Evolutionary conservation across 225 moss, liverwort and hornwort species (phyloP), one percentile per base, ranked within the genome.

Genomic region (Pleurozium schreberi): DNA sequence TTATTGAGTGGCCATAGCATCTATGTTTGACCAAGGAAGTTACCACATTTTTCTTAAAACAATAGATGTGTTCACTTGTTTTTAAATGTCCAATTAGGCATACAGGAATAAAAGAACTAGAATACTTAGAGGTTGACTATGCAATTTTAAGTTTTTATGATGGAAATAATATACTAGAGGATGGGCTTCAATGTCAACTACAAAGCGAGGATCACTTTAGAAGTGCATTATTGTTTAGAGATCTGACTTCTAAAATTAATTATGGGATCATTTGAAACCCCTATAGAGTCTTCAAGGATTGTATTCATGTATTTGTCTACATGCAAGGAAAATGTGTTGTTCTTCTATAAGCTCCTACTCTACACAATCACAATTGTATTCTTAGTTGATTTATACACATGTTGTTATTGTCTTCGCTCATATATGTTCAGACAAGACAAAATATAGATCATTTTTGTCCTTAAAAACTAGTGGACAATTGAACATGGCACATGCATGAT

Each of bases 271-370:
- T 63, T 6, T 28, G 5, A 53, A 53, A 53, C 53, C 17, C 17
- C 53, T 53, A 53, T 12, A 53, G 2, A 63, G 14, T 63, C 8
- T 63, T 63, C 14, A 14, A 63, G 1, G 31, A 63, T 14, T 15
- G 1, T n/a, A n/a, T n/a, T 68, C n/a, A 23, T 0, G 0, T 22
- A 22, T 25, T 40, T 69, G 40, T 1, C 2, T 38, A 38, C 14
- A 23, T 40, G 23, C 2, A 6, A 18, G 4, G 2, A 25, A 23
- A 40, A 40, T 23, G 23, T 13, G 23, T 4, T 69, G 4, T 69
- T 40, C 2, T 40, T n/a, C 8, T 23, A 14, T 40, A 13, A 40
- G 8, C 13, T 14, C 25, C 13, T 40, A 13, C 1, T 40, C 4
- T 69, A 4, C 0, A 11, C 6, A 69, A 12, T 69, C 40, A 69